phyloP scores from a whole-genome alignment of 2,329 filamentous ascomycete genomes.

The Bipolaris cookei region DNA sequence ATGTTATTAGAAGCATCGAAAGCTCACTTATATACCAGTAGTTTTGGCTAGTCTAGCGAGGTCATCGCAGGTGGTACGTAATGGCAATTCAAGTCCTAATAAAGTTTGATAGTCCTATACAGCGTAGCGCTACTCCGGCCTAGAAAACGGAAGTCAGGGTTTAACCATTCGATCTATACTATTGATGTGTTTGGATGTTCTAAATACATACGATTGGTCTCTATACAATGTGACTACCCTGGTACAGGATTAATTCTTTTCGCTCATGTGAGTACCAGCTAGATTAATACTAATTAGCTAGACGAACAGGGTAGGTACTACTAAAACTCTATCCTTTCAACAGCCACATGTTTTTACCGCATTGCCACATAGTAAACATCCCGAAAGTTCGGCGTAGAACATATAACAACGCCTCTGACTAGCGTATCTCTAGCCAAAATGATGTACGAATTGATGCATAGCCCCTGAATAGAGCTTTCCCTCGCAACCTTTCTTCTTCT shows the following conservation, averaged over 20 bases:
- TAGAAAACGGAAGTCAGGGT: no score
- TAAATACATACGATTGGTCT: no score
- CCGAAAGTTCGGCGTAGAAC: background rate
- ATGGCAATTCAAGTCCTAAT: background rate
- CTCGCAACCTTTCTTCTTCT: background rate
- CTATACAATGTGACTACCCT: no score
- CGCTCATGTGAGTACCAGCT: no score
- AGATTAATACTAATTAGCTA: background rate
- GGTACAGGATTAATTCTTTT: no score
- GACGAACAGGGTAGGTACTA: background rate
- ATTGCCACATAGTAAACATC: background rate
- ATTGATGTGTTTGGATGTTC: no score
- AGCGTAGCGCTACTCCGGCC: background rate
- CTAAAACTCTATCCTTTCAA: background rate
- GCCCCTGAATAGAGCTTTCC: background rate
- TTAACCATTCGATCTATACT: no score
- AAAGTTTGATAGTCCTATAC: background rate
- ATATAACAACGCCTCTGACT: background rate
- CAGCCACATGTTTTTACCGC: background rate
- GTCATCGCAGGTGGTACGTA: background rate
- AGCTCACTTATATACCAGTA: conserved; percentile 10
- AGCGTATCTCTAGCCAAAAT: background rate
- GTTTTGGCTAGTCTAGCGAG: conserved; percentile 1
- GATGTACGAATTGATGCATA: background rate
- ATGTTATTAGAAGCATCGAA: background rate